phyloP scores from a whole-genome alignment of 2,329 filamentous ascomycete genomes.

The Fusarium albidum region DNA sequence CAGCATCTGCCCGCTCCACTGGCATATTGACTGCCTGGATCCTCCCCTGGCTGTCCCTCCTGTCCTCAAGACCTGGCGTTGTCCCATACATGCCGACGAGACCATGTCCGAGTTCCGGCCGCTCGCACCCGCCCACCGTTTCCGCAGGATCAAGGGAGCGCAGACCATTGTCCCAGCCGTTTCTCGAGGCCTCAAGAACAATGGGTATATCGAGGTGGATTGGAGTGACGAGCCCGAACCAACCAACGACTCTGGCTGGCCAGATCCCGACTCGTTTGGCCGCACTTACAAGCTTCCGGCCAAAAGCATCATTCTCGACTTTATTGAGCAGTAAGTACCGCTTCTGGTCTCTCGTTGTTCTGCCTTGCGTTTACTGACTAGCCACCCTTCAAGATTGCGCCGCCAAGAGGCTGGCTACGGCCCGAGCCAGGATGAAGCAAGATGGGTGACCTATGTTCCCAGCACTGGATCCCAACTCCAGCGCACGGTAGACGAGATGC shows the following conservation, averaged over 20 bases:
- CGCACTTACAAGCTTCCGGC: constrained; percentile 70
- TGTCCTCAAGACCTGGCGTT: constrained; percentile 81
- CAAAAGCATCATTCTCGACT: constrained; percentile 73
- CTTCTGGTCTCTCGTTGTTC: neutral
- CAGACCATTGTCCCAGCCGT: constrained; percentile 61
- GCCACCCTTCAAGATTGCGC: constrained; percentile 44
- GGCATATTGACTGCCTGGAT: constrained; percentile 93
- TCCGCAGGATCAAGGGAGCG: constrained; percentile 66
- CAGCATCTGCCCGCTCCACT: constrained; percentile 81
- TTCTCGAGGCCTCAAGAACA: constrained; percentile 73
- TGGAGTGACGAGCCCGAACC: constrained; percentile 65
- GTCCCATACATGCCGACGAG: constrained; percentile 85
- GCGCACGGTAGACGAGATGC: constrained; percentile 67
- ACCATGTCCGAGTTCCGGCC: constrained; percentile 69
- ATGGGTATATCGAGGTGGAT: constrained; percentile 76
- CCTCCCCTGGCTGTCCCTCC: constrained; percentile 84
- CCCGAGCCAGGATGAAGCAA: constrained; percentile 41
- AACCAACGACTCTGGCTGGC: constrained; percentile 64
- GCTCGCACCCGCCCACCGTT: constrained; percentile 67
- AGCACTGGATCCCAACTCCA: constrained; percentile 48
- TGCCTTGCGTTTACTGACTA: constrained; percentile 21
- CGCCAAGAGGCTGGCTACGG: constrained; percentile 51
- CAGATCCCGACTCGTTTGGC: constrained; percentile 68
- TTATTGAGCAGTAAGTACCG: constrained; percentile 69
- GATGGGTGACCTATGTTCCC: constrained; percentile 42